Base-by-base conservation (phyloP, 2,329 filamentous ascomycete genomes). In the Colletotrichum sp. region DNA sequence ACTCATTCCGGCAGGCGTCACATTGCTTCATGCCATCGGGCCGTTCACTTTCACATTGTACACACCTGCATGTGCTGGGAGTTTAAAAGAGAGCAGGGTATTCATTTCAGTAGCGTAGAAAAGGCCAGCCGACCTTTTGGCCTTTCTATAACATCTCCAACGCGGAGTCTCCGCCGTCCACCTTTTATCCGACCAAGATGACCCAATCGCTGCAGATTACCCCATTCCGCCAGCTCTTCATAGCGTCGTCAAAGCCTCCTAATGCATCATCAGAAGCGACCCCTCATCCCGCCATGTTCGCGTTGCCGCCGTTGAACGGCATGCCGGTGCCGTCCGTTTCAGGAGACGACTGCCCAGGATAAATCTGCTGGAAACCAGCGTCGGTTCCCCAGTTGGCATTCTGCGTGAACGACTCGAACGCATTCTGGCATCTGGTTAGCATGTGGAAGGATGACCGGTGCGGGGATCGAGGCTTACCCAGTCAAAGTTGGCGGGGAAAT, bases 331-430 rank as follows among this genome's bases (percentile, higher is more conserved):
- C 28, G 32, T 70, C 72, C 39, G 74, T 74, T 63, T 76, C 74
- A 18, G 71, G 74, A 21, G 74, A 71, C 16, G 72, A 43, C 67
- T 76, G 71, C 6, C 67, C 71, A 1, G 74, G 78, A 84, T 76
- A 83, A 6, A 81, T 84, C 76, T 91, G 87, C 69, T 89, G 87
- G 78, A 91, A 90, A 18, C 86, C 86, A 72, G 89, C 87, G 36
- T 91, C 89, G 4, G 85, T 83, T 30, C 86, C 88, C 86, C 89
- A 92, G 57, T 86, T 87, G 16, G 89, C 86, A n/a, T 82, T 87
- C 68, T 92, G 90, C 1, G 90, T 87, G 76, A 89, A 92, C 68
- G 87, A 91, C 75, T 92, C 90, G 64, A 92, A 89, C 14, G 89
- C 87, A 59, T 88, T 87, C 90, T 92, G 68, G 43, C n/a, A 64